Evolutionary conservation across 164 flowering plant species (phyloP).

Genomic region (Magnolia sinica): DNA sequence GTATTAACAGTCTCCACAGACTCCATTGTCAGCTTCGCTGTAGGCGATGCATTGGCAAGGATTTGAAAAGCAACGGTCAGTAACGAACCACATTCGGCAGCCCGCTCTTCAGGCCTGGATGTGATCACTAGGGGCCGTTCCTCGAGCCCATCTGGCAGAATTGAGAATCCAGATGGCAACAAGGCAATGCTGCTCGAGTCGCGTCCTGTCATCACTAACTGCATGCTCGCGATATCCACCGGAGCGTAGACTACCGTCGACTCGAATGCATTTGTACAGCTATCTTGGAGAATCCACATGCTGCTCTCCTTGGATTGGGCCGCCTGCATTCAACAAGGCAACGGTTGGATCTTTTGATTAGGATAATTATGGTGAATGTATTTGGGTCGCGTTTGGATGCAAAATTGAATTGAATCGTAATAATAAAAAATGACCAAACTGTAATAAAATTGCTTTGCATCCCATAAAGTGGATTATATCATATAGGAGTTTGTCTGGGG

Average conservation of each 20-base stretch:
- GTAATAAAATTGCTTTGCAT: not conserved
- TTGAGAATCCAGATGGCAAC: slow-evolving; percentile 86
- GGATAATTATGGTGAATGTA: not conserved
- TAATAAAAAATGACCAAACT: not conserved
- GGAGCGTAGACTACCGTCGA: slow-evolving; percentile 81
- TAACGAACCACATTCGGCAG: slow-evolving; percentile 77
- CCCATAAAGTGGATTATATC: too few relatives aligned
- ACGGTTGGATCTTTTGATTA: not conserved
- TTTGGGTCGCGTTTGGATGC: not conserved
- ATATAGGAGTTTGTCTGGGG: too few relatives aligned
- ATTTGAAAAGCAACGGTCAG: slow-evolving; percentile 83
- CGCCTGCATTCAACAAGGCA: slow-evolving; percentile 38
- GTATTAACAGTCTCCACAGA: slow-evolving; percentile 73
- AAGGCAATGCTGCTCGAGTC: slow-evolving; percentile 74
- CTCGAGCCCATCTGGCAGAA: slow-evolving; percentile 84
- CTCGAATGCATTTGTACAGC: slow-evolving; percentile 75
- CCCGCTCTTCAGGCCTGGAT: slow-evolving; percentile 66
- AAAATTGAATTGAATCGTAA: not conserved
- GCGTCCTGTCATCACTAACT: slow-evolving; percentile 82
- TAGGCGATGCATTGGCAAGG: slow-evolving; percentile 55
- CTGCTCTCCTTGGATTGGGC: slow-evolving; percentile 58
- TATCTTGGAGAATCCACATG: slow-evolving; percentile 83
- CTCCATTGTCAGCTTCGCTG: slow-evolving; percentile 63
- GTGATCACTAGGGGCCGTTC: slow-evolving; percentile 73
- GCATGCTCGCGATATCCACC: slow-evolving; percentile 66